phyloP scores from a whole-genome alignment of 73 alveolate species.

The Symbiodinium natans region DNA sequence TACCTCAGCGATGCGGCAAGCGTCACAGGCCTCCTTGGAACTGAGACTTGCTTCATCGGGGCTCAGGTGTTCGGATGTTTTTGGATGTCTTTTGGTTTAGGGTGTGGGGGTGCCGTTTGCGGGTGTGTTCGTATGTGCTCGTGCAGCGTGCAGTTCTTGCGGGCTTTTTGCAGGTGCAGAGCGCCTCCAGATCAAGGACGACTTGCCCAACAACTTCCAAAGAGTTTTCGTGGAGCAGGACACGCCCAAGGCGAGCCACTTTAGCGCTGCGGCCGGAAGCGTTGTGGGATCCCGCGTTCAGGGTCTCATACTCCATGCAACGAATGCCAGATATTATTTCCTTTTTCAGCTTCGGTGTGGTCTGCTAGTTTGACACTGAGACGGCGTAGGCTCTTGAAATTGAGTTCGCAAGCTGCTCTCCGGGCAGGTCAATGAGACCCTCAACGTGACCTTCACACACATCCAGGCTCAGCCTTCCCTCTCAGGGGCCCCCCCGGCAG shows the following conservation, averaged over 20 bases:
- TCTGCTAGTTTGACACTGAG: too few relatives aligned
- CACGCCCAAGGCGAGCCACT: slow-evolving; percentile 53
- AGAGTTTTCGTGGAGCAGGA: neutral
- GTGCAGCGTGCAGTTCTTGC: neutral
- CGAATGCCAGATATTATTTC: too few relatives aligned
- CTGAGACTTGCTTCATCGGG: too few relatives aligned
- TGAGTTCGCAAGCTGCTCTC: too few relatives aligned
- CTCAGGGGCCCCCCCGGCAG: too few relatives aligned
- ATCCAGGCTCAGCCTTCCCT: slow-evolving; percentile 27
- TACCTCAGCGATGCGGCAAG: neutral
- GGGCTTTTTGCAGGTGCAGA: neutral
- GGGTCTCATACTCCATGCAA: too few relatives aligned
- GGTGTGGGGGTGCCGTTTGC: neutral
- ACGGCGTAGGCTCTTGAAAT: too few relatives aligned
- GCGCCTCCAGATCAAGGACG: slow-evolving; percentile 18
- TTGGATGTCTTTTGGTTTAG: neutral
- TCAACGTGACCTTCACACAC: slow-evolving; percentile 38
- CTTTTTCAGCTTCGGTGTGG: too few relatives aligned
- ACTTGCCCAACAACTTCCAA: slow-evolving; percentile 7
- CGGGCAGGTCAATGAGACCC: slow-evolving; percentile 60
- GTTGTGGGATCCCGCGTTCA: too few relatives aligned
- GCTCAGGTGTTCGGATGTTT: neutral
- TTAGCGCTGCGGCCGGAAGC: neutral
- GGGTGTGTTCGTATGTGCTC: neutral
- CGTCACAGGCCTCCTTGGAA: neutral